Conservation (phyloP, 371 early-diverging fungal genomes). For the Mortierella sp. region DNA sequence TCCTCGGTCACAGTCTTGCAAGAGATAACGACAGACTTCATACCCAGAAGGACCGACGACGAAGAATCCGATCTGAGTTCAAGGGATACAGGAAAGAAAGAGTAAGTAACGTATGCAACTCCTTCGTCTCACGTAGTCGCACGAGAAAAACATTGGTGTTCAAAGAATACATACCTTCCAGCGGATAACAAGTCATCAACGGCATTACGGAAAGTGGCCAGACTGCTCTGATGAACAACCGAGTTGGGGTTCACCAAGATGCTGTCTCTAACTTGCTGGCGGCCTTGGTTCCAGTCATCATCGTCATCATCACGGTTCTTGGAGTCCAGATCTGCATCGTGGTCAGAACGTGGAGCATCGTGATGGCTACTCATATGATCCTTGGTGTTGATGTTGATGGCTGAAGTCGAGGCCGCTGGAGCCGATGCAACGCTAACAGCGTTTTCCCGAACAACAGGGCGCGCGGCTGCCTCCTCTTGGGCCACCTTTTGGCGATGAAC, state of each 20-base stretch:
- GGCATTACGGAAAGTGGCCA: constrained; percentile 84
- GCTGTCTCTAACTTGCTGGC: constrained; percentile 45
- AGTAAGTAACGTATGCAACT: background rate
- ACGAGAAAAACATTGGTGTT: background rate
- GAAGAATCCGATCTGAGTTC: constrained; percentile 71
- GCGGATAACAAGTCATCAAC: constrained; percentile 84
- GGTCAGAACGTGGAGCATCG: constrained; percentile 6
- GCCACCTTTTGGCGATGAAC: constrained; percentile 66
- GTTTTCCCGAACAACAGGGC: constrained; percentile 14
- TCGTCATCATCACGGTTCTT: constrained; percentile 14
- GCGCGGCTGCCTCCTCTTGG: constrained; percentile 19
- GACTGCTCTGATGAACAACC: constrained; percentile 35
- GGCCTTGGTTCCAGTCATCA: constrained; percentile 41
- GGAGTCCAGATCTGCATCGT: background rate
- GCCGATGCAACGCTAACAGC: constrained; percentile 16
- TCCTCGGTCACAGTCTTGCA: constrained; percentile 89
- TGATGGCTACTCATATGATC: constrained; percentile 9
- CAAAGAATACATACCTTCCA: constrained; percentile 63
- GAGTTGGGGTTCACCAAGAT: constrained; percentile 44
- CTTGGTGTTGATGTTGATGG: constrained; percentile 15
- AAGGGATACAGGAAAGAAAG: background rate
- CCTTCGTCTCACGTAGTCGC: background rate
- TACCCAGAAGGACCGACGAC: constrained; percentile 80
- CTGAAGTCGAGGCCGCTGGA: constrained; percentile 15
- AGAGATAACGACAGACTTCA: constrained; percentile 86